These are phyloP conservation scores for Ulvella scutata DNA, from an alignment of 139 green algal species.

Conservation along the genomic window DNA sequence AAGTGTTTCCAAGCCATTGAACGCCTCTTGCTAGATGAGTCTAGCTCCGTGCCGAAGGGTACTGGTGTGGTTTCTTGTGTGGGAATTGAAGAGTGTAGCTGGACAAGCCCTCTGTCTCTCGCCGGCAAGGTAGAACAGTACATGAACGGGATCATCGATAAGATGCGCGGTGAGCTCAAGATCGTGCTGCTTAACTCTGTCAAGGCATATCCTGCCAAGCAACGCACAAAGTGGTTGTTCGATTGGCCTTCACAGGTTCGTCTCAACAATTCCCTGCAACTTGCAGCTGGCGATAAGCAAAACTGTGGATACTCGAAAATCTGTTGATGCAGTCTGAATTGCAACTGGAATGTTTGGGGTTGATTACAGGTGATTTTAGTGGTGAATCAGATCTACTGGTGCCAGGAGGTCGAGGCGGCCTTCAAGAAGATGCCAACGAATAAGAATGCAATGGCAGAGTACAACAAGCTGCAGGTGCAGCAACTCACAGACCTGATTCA, in stretches of 20 bases:
- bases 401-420: slow-evolving; percentile 55
- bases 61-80: slow-evolving; percentile 75
- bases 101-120: slow-evolving; percentile 44
- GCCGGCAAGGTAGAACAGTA: slow-evolving; percentile 75
- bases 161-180: slow-evolving; percentile 75
- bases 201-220: slow-evolving; percentile 53
- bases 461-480: slow-evolving; percentile 72
- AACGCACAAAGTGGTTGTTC: slow-evolving; percentile 66
- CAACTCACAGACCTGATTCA: slow-evolving; percentile 74
- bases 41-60: slow-evolving; percentile 38
- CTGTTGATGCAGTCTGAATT: too few relatives aligned
- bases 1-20: slow-evolving; percentile 87
- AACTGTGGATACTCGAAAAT: too few relatives aligned
- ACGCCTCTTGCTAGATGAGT: slow-evolving; percentile 58
- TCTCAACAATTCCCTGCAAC: too few relatives aligned
- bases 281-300: too few relatives aligned
- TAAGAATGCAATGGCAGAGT: slow-evolving; percentile 46
- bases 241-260: slow-evolving; percentile 51
- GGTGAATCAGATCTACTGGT: slow-evolving; percentile 87
- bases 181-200: slow-evolving; percentile 40
- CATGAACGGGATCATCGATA: slow-evolving; percentile 67
- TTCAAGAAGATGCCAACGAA: slow-evolving; percentile 14
- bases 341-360: too few relatives aligned
- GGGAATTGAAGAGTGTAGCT: slow-evolving; percentile 58
- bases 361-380: slow-evolving; percentile 75